These are phyloP conservation scores for Fusarium drepaniforme DNA, from an alignment of 2,329 filamentous ascomycete species.

Conservation along the genomic window DNA sequence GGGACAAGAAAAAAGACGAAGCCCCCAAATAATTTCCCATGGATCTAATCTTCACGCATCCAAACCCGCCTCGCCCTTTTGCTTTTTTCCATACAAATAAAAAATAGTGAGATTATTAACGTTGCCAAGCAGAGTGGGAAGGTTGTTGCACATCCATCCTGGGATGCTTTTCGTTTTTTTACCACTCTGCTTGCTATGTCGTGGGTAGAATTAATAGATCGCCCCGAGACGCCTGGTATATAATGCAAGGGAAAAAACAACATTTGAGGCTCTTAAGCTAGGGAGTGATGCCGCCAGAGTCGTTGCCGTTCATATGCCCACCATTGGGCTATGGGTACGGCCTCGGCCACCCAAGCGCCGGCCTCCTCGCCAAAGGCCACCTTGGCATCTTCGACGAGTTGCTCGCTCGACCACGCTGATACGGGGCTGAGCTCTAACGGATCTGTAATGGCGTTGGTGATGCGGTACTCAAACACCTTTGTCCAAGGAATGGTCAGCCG, in stretches of 20 bases:
- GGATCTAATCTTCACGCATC: not conserved
- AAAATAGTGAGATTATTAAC: slow-evolving; percentile 3
- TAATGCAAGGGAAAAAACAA: slow-evolving; percentile 22
- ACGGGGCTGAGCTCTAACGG: slow-evolving; percentile 45
- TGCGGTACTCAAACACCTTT: slow-evolving; percentile 48
- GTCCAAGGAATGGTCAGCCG: slow-evolving; percentile 49
- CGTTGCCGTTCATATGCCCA: slow-evolving; percentile 41
- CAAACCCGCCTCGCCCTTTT: not conserved
- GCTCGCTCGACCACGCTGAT: slow-evolving; percentile 43
- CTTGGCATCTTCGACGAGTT: slow-evolving; percentile 37
- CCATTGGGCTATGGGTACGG: slow-evolving; percentile 40
- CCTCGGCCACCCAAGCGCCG: slow-evolving; percentile 46
- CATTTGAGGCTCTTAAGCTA: slow-evolving; percentile 15
- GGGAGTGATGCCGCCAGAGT: slow-evolving; percentile 38
- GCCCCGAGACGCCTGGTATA: slow-evolving; percentile 28
- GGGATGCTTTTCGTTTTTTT: not conserved
- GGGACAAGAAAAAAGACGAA: not conserved
- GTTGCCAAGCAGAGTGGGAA: not conserved
- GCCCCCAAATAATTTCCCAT: not conserved
- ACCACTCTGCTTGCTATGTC: not conserved
- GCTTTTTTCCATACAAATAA: not conserved
- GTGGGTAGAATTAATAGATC: slow-evolving; percentile 12
- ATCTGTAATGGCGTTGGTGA: slow-evolving; percentile 46
- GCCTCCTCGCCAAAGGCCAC: slow-evolving; percentile 34
- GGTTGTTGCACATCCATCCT: not conserved